Conservation (phyloP, 2,329 filamentous ascomycete species). For the Fusarium annulatum region DNA sequence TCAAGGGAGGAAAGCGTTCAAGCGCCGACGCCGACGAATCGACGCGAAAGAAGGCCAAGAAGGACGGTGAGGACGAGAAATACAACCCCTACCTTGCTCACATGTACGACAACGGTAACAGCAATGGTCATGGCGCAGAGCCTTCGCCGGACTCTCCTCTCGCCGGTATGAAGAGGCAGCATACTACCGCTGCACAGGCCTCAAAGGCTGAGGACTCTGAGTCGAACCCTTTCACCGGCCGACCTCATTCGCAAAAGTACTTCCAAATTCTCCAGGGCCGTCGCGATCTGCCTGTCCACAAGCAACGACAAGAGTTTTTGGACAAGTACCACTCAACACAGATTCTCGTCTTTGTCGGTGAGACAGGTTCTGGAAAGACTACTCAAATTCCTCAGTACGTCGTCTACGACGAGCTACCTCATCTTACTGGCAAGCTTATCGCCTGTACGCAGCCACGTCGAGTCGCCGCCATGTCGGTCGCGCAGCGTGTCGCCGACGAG, state of each 20-base stretch:
- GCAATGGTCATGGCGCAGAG: conserved; percentile 54
- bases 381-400: conserved; percentile 99
- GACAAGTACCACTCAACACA: conserved; percentile 92
- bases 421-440: conserved; percentile 86
- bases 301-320: conserved; percentile 93
- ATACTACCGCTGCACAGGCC: conserved; percentile 82
- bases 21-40: conserved; percentile 57
- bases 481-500: conserved; percentile 96
- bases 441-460: conserved; percentile 97
- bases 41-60: conserved; percentile 58
- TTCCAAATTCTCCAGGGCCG: conserved; percentile 88
- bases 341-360: conserved; percentile 97
- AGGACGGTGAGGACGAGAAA: conserved; percentile 48
- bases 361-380: conserved; percentile 99
- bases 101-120: conserved; percentile 71
- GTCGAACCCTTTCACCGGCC: conserved; percentile 85
- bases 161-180: conserved; percentile 77
- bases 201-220: conserved; percentile 81
- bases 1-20: conserved; percentile 55
- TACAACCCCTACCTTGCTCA: conserved; percentile 93
- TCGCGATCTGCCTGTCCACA: conserved; percentile 88
- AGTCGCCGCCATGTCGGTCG: conserved; percentile 98
- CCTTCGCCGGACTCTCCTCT: conserved; percentile 62
- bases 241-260: conserved; percentile 82
- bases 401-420: conserved; percentile 93